Evolutionary conservation across 2,329 filamentous ascomycete genomes (phyloP), one percentile per base, ranked within the genome.

Genomic region (Talaromyces sp.): DNA sequence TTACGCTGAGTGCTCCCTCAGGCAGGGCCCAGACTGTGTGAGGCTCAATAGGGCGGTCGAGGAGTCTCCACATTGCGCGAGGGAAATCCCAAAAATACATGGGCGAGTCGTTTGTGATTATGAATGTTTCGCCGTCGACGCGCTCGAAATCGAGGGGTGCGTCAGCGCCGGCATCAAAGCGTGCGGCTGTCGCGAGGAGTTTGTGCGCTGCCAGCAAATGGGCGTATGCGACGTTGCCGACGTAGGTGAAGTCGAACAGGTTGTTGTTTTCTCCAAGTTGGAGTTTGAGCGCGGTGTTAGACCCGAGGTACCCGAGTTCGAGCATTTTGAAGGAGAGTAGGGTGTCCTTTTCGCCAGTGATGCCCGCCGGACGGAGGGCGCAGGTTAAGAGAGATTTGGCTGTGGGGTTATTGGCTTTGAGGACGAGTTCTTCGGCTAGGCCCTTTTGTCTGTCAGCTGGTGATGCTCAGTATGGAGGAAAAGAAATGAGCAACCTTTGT

Each of bases 1-100:
- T 72, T 6, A 76, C 67, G 9, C 73, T 72, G 8, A 82, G 72
- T 22, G 80, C 67, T 19, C 72, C 74, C 66, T 80, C 77, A 2
- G 79, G 76, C 22, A 82, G 70, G 22, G 70, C 72, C 74, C 76
- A 80, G 37, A 81, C 78, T 65, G 81, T 70, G 4, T 74, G 58
- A 8, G 78, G 77, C 67, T 81, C 76, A 13, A 82, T 78, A 6
- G 78, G 73, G 47, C 80, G 78, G 43, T 76, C 78, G 31, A 80
- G 78, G 31, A 81, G 69, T 9, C 81, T 83, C 92, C 92, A 98
- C 56, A 97, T 84, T 45, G 88, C 87, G 47, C 91, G 85, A 66
- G 90, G 87, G 74, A 96, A 90, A 77, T 96, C 92, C 88, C 95
- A 96, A 78, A 97, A 96, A 76, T 94, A 94, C 22, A 96, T 83